A percentile compares a stretch with the other conserved stretches of the same genome.
These are phyloP conservation scores for Leccinum subgranulosum DNA, from an alignment of 768 basidiomycete species.

Conservation along the genomic window DNA sequence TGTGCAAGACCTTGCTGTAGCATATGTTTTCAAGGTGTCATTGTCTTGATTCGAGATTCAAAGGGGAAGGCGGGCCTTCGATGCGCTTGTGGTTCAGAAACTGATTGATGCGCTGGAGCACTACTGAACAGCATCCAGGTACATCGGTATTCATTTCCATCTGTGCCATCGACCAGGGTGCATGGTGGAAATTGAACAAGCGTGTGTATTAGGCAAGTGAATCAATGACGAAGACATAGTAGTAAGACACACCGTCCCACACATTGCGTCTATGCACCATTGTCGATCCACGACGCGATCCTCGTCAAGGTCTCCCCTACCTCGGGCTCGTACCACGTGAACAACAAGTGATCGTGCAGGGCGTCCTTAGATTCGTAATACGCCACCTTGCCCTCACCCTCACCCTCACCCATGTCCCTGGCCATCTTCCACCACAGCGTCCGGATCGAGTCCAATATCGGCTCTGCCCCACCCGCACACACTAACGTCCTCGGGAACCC, in stretches of 20 bases:
- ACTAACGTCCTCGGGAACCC: conserved; percentile 63
- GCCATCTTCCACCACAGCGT: conserved; percentile 49
- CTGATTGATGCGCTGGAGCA: background rate
- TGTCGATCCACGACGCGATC: conserved; percentile 47
- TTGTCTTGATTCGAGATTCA: background rate
- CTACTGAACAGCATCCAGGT: background rate
- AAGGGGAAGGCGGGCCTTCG: background rate
- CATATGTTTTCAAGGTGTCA: too few relatives aligned
- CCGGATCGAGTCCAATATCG: conserved; percentile 52
- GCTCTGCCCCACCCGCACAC: conserved; percentile 55
- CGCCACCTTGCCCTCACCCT: conserved; percentile 35
- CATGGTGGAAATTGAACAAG: background rate
- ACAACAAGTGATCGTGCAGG: conserved; percentile 52
- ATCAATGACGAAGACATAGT: too few relatives aligned
- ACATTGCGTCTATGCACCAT: background rate
- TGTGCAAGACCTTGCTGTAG: too few relatives aligned
- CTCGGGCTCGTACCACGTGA: conserved; percentile 56
- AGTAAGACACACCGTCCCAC: background rate
- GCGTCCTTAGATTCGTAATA: conserved; percentile 52
- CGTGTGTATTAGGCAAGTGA: background rate
- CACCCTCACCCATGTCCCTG: conserved; percentile 47
- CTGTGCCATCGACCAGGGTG: background rate
- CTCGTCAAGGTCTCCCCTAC: conserved; percentile 43
- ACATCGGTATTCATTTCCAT: background rate
- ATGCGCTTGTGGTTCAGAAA: background rate